A percentile compares a stretch with the other conserved stretches of the same genome.
Conservation (phyloP, 2,329 filamentous ascomycete genomes). For the Onygena corvina region DNA sequence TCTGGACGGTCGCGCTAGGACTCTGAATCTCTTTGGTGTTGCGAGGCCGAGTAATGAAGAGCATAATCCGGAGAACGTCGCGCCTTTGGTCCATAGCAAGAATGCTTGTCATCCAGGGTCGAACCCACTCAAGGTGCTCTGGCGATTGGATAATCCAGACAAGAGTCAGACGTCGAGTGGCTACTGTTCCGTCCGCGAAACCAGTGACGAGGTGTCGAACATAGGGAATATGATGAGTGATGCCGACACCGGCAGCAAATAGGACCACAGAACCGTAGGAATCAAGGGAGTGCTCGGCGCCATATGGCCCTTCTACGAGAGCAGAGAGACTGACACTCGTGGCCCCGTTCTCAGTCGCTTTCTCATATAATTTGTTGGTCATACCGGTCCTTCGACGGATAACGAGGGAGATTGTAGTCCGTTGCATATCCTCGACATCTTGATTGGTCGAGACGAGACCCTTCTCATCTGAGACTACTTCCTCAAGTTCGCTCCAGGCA, state of each 20-base stretch:
- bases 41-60: slow-evolving; percentile 82
- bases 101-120: slow-evolving; percentile 69
- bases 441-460: slow-evolving; percentile 36
- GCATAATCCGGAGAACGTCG: slow-evolving; percentile 70
- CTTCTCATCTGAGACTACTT: slow-evolving; percentile 34
- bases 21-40: slow-evolving; percentile 70
- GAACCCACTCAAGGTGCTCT: slow-evolving; percentile 84
- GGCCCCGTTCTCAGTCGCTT: slow-evolving; percentile 45
- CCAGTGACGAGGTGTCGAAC: slow-evolving; percentile 63
- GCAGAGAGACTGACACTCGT: slow-evolving; percentile 53
- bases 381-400: slow-evolving; percentile 80
- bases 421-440: slow-evolving; percentile 40
- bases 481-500: slow-evolving; percentile 55
- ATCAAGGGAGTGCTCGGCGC: slow-evolving; percentile 67
- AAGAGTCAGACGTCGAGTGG: slow-evolving; percentile 68
- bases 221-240: slow-evolving; percentile 88
- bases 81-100: slow-evolving; percentile 67
- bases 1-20: slow-evolving; percentile 68
- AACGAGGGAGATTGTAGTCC: slow-evolving; percentile 61
- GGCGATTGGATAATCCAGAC: slow-evolving; percentile 89
- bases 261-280: slow-evolving; percentile 88
- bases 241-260: slow-evolving; percentile 84
- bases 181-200: slow-evolving; percentile 57
- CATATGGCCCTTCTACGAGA: slow-evolving; percentile 82
- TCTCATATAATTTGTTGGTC: slow-evolving; percentile 68